phyloP scores from a whole-genome alignment of 2,329 filamentous ascomycete genomes.

The Epichloe hybrida region DNA sequence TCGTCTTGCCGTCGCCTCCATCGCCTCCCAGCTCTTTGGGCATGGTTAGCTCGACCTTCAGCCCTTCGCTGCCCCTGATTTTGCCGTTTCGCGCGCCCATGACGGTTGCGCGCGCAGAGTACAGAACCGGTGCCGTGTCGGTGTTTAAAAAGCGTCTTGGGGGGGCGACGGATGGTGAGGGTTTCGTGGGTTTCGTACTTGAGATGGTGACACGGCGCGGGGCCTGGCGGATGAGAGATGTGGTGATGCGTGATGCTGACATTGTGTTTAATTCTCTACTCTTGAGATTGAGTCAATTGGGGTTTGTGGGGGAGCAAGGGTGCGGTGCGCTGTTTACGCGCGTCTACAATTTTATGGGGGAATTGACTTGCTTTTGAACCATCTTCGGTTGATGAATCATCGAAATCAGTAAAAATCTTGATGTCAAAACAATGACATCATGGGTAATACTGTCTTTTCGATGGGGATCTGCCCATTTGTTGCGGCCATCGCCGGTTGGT shows the following conservation, averaged over 20 bases:
- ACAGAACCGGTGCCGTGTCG: constrained; percentile 23
- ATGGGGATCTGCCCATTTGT: neutral
- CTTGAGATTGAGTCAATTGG: no score
- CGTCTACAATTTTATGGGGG: neutral
- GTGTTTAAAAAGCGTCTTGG: constrained; percentile 22
- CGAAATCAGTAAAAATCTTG: neutral
- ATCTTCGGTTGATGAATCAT: neutral
- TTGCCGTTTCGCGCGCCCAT: constrained; percentile 22
- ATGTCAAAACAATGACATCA: neutral
- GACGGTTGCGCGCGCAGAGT: constrained; percentile 23
- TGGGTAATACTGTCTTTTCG: neutral
- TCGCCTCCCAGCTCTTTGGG: constrained; percentile 27
- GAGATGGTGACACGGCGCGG: neutral
- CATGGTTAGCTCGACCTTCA: constrained; percentile 25
- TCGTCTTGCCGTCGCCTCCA: constrained; percentile 27
- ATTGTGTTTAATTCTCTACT: neutral
- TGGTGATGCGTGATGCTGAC: constrained; percentile 1
- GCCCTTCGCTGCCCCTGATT: constrained; percentile 15
- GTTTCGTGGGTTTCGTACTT: neutral
- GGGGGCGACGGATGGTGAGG: neutral
- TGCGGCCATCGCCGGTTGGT: neutral
- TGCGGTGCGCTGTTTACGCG: no score
- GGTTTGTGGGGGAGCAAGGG: no score
- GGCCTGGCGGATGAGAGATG: constrained; percentile 1
- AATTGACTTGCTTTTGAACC: neutral